phyloP scores from a whole-genome alignment of 805 yeast genomes.

The Priceomyces fermenticarens region DNA sequence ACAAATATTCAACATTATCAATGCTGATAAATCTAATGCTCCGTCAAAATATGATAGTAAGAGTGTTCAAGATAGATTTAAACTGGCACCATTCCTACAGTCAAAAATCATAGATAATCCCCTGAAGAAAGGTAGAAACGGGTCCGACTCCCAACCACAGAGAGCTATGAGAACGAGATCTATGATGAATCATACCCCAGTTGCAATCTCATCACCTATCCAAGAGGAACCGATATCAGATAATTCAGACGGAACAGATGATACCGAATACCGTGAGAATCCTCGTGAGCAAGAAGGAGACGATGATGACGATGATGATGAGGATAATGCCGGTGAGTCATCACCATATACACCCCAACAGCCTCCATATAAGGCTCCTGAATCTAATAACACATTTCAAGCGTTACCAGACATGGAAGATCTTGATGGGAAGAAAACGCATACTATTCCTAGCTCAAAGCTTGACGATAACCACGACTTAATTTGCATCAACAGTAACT shows the following conservation, averaged over 20 bases:
- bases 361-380: conserved; percentile 29
- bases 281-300: conserved; percentile 19
- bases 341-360: conserved; percentile 43
- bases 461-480: conserved; percentile 39
- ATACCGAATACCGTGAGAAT: conserved; percentile 30
- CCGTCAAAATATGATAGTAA: conserved; percentile 39
- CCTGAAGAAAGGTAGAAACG: conserved; percentile 19
- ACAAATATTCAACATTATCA: conserved; percentile 38
- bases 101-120: conserved; percentile 42
- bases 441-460: conserved; percentile 36
- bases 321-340: conserved; percentile 19
- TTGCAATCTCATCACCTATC: conserved; percentile 39
- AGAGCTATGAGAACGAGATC: conserved; percentile 43
- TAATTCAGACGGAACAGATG: conserved; percentile 27
- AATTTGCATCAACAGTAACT: conserved; percentile 38
- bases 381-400: conserved; percentile 24
- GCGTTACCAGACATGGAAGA: conserved; percentile 44
- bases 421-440: conserved; percentile 41
- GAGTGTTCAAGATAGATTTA: conserved; percentile 41
- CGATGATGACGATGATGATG: conserved; percentile 23
- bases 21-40: conserved; percentile 37
- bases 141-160: conserved; percentile 20
- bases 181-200: conserved; percentile 33
- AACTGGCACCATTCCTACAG: conserved; percentile 43
- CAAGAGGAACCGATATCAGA: conserved; percentile 36